Evolutionary conservation across 768 basidiomycete genomes (phyloP).

Genomic region (Rhizopogon vulgaris): DNA sequence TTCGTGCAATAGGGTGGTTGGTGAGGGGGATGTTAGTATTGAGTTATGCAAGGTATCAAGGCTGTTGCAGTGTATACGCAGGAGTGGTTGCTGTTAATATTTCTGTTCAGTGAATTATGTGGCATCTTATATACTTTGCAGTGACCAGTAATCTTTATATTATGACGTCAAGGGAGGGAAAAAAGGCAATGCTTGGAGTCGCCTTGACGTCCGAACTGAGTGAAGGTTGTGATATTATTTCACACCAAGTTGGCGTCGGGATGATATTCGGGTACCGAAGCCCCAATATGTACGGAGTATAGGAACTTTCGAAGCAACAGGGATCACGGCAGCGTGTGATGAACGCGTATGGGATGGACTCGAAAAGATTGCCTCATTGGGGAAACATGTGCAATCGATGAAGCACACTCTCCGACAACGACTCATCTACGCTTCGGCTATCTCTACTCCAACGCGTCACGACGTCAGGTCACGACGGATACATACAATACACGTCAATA

Average conservation of each 20-base stretch:
- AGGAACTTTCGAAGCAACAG: background rate
- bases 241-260: no score
- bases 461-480: background rate
- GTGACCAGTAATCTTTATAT: background rate
- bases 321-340: background rate
- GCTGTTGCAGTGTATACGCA: background rate
- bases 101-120: background rate
- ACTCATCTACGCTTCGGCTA: no score
- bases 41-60: background rate
- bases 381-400: background rate
- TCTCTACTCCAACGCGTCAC: background rate
- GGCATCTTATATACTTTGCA: constrained; percentile 16
- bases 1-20: background rate
- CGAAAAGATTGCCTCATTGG: constrained; percentile 9
- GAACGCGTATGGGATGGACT: background rate
- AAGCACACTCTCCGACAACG: background rate
- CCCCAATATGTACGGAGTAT: background rate
- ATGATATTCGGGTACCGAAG: background rate
- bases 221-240: background rate
- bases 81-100: background rate
- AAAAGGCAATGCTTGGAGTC: constrained; percentile 3
- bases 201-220: constrained; percentile 1
- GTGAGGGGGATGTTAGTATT: constrained; percentile 1
- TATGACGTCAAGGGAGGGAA: constrained; percentile 24
- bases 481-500: background rate